Evolutionary conservation across 2,329 filamentous ascomycete species (phyloP), one percentile per base, ranked within the genome.

Genomic region (Phialophora tarda): DNA sequence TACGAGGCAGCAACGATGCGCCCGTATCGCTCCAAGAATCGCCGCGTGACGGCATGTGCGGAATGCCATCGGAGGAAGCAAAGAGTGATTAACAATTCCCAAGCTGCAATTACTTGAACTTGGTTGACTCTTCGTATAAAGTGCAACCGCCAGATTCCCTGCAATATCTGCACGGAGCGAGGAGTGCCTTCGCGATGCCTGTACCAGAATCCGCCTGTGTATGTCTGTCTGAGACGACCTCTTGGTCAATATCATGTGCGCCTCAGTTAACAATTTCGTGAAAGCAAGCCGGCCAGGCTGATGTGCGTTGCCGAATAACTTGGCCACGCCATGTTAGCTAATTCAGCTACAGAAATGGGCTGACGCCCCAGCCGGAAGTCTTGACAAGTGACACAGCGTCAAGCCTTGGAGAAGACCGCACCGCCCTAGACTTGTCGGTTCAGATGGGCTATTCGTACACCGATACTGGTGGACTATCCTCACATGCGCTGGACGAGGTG

Each of bases 141-240:
- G 41, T 47, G 41, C 41, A 12, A 47, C n/a, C 41, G 41, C 41
- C 41, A 47, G n/a, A 47, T 10, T 17, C 41, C 41, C 8, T 47
- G 41, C 41, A 47, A 47, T 21, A 47, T 47, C 41, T 47, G 41
- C 8, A 47, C 41, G n/a, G 41, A 47, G n/a, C 41, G 41, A 17
- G 41, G 41, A 47, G 41, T 47, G 41, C 41, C 41, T 47, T 47
- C 41, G n/a, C n/a, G 41, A 47, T 47, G 41, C 41, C 12, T 47
- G 5, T 47, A 47, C 41, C 41, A 47, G 41, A 47, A 47, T 21
- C 12, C 10, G 41, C n/a, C 41, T 17, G n/a, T 6, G 41, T 47
- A 47, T n/a, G 41, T 47, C 12, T 30, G 6, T 30, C 4, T 30
- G 28, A 4, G 28, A 30, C 28, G 28, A 6, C 28, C 28, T 30